Conservation (phyloP, 176 grass and related monocot species). For the Hyparrhenia diplandra region DNA sequence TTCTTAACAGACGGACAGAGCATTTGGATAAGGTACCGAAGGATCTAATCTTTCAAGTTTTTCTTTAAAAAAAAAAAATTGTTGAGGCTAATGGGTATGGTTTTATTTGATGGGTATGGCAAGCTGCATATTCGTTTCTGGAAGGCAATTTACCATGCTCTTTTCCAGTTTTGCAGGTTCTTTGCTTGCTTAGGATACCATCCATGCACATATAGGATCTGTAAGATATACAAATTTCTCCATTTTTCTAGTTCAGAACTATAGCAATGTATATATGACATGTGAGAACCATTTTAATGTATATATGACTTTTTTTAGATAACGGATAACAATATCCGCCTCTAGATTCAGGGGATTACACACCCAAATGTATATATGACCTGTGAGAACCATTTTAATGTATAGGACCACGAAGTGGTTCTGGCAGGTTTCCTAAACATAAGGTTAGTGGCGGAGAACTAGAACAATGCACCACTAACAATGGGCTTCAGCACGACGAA, state of each 20-base stretch:
- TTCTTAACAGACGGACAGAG: not conserved
- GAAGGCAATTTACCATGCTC: not conserved
- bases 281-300: not conserved
- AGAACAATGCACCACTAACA: too few species aligned
- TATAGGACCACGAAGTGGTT: not conserved
- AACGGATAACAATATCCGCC: too few species aligned
- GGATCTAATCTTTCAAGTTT: too few species aligned
- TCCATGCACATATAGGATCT: not conserved
- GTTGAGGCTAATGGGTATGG: too few species aligned
- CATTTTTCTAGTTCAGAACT: not conserved
- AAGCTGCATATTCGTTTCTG: not conserved
- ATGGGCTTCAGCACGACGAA: too few species aligned
- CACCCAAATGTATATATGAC: not conserved
- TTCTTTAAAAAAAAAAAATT: too few species aligned
- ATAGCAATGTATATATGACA: not conserved
- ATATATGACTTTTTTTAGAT: too few species aligned
- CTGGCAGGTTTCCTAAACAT: not conserved
- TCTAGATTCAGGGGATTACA: too few species aligned
- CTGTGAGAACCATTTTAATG: not conserved
- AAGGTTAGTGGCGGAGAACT: not conserved
- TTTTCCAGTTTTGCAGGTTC: not conserved
- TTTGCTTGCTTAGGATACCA: slow-evolving; percentile 4
- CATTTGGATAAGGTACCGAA: too few species aligned
- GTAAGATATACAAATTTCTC: not conserved
- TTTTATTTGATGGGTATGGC: slow-evolving; percentile 2